Conservation (phyloP, 495 filamentous ascomycete genomes). For the Podospora fimiseda region DNA sequence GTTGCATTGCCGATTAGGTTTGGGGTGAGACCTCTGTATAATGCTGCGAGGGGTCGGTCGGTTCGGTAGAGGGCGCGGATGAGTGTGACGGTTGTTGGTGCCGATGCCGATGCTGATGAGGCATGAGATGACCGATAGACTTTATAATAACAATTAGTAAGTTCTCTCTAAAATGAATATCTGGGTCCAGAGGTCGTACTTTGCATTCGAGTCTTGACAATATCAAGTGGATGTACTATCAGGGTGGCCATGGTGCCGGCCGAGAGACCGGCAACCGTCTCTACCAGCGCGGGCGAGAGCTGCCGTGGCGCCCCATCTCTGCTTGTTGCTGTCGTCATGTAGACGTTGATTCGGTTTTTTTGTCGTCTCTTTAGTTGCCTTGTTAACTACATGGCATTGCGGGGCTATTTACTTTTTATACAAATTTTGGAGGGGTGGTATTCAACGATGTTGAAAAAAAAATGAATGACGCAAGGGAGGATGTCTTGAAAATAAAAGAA, state of each 20-base stretch:
- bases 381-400: conserved; percentile 17
- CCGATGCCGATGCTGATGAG: conserved; percentile 21
- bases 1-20: conserved; percentile 88
- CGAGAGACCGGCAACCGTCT: conserved; percentile 83
- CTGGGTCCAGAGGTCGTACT: too few relatives aligned
- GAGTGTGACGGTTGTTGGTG: conserved; percentile 38
- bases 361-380: not conserved
- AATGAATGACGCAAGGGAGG: conserved; percentile 15
- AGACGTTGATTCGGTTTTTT: too few relatives aligned
- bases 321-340: conserved; percentile 32
- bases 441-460: conserved; percentile 4
- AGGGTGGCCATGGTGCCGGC: conserved; percentile 83
- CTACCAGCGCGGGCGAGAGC: conserved; percentile 71
- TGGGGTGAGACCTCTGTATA: conserved; percentile 84
- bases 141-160: not conserved
- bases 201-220: conserved; percentile 94
- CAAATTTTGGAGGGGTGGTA: not conserved
- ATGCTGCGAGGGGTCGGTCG: conserved; percentile 48
- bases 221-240: conserved; percentile 78
- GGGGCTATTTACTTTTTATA: not conserved
- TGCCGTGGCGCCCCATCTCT: conserved; percentile 33
- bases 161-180: too few relatives aligned
- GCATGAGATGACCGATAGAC: conserved; percentile 33
- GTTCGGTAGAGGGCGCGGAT: conserved; percentile 37
- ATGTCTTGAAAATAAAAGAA: conserved; percentile 6